A percentile compares a stretch with the other conserved stretches of the same genome.
Conservation (phyloP, 2,329 filamentous ascomycete genomes). For the Cladosporium phlei region DNA sequence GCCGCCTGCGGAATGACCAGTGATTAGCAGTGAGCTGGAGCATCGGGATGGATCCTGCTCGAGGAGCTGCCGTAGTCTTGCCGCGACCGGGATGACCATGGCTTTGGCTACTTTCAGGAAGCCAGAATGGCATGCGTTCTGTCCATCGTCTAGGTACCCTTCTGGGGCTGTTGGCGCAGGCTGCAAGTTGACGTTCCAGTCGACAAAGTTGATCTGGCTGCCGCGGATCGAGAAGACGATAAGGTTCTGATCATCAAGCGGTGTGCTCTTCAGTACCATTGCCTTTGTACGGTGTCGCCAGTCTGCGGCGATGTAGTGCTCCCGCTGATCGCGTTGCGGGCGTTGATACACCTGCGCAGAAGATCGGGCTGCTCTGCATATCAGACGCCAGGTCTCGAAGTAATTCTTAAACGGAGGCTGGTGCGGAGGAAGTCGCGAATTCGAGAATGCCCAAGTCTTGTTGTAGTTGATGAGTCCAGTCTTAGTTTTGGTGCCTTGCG, state of each 20-base stretch:
- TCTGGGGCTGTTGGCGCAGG: constrained; percentile 60
- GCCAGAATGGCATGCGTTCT: constrained; percentile 74
- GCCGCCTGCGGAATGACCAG: constrained; percentile 80
- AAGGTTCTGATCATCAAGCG: constrained; percentile 70
- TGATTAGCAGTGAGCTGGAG: constrained; percentile 69
- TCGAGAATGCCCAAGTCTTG: constrained; percentile 74
- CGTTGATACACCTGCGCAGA: constrained; percentile 69
- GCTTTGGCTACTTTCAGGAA: constrained; percentile 71
- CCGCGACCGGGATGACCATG: constrained; percentile 70
- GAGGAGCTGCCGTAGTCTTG: constrained; percentile 63
- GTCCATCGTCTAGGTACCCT: constrained; percentile 70
- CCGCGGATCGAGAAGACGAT: constrained; percentile 82
- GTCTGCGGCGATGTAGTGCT: constrained; percentile 66
- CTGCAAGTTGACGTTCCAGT: constrained; percentile 81
- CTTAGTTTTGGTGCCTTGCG: background rate
- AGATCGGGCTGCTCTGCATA: constrained; percentile 74
- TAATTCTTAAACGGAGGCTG: constrained; percentile 66
- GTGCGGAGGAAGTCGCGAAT: constrained; percentile 65
- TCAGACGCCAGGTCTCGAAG: constrained; percentile 68
- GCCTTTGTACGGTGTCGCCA: constrained; percentile 73
- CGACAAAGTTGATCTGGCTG: constrained; percentile 67
- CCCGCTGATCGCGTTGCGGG: constrained; percentile 58
- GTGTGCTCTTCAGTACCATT: constrained; percentile 77
- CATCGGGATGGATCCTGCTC: constrained; percentile 65
- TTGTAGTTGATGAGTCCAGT: constrained; percentile 24